A percentile compares a stretch with the other conserved stretches of the same genome.
phyloP scores from a whole-genome alignment of 2,329 filamentous ascomycete species.

The Dactylellina drechsleri region DNA sequence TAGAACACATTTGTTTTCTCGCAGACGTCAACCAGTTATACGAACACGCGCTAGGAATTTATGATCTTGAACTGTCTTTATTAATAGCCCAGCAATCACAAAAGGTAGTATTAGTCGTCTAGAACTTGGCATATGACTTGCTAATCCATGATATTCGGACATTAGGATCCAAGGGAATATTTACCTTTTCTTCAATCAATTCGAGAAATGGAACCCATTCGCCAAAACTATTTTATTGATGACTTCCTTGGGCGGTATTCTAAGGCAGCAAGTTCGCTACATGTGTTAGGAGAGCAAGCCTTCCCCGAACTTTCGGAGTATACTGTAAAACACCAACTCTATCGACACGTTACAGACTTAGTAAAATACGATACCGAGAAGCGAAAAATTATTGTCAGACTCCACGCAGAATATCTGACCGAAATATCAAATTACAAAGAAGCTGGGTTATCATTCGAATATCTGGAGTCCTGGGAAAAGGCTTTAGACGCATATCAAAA shows the following conservation, averaged over 20 bases:
- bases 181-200: slow-evolving; percentile 91
- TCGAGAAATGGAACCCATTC: slow-evolving; percentile 75
- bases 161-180: slow-evolving; percentile 85
- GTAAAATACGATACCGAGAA: slow-evolving; percentile 80
- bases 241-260: slow-evolving; percentile 79
- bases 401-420: slow-evolving; percentile 83
- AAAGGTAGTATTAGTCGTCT: slow-evolving; percentile 65
- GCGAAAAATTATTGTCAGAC: slow-evolving; percentile 69
- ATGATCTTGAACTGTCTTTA: slow-evolving; percentile 88
- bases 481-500: slow-evolving; percentile 86
- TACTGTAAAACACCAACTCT: slow-evolving; percentile 80
- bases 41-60: slow-evolving; percentile 87
- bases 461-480: slow-evolving; percentile 75
- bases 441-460: slow-evolving; percentile 91
- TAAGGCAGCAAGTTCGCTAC: slow-evolving; percentile 82
- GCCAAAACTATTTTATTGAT: slow-evolving; percentile 85
- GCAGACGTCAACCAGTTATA: slow-evolving; percentile 93
- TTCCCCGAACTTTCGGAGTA: slow-evolving; percentile 84
- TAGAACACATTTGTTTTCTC: slow-evolving; percentile 97
- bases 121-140: background rate
- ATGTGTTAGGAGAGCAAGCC: slow-evolving; percentile 70
- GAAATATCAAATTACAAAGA: slow-evolving; percentile 81
- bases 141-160: slow-evolving; percentile 8
- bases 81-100: slow-evolving; percentile 95
- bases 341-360: slow-evolving; percentile 78